Evolutionary conservation across 768 basidiomycete species (phyloP).

Genomic region (Phlebiopsis flavidoalba): DNA sequence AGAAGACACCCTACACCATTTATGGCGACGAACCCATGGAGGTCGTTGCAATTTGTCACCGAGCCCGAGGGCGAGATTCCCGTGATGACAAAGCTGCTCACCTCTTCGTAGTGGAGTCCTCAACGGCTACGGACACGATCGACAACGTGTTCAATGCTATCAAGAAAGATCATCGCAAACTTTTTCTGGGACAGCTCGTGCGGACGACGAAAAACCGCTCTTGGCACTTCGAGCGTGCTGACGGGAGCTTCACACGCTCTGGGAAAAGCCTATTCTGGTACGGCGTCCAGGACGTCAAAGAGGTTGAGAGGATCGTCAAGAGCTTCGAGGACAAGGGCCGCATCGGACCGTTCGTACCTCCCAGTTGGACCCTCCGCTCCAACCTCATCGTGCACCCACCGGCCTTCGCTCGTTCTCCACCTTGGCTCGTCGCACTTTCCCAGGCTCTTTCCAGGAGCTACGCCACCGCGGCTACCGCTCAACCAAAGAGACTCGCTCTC

Average conservation of each 20-base stretch:
- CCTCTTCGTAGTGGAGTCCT: constrained; percentile 85
- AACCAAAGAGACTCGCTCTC: constrained; percentile 77
- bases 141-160: constrained; percentile 98
- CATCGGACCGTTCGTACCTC: constrained; percentile 81
- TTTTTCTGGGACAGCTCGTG: constrained; percentile 97
- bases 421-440: constrained; percentile 38
- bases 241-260: constrained; percentile 94
- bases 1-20: constrained; percentile 82
- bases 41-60: constrained; percentile 88
- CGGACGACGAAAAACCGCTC: constrained; percentile 90
- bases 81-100: constrained; percentile 88
- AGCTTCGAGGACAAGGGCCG: constrained; percentile 69
- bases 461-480: constrained; percentile 52
- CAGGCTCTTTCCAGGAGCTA: constrained; percentile 68
- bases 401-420: constrained; percentile 60
- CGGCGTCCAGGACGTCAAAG: constrained; percentile 84
- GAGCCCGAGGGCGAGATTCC: constrained; percentile 87
- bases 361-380: constrained; percentile 77
- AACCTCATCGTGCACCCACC: constrained; percentile 41
- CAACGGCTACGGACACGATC: constrained; percentile 88
- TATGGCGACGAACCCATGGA: constrained; percentile 99
- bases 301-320: constrained; percentile 84
- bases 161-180: constrained; percentile 86
- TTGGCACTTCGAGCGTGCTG: constrained; percentile 99
- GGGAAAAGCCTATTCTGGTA: constrained; percentile 98